A percentile compares a stretch with the other conserved stretches of the same genome.
phyloP scores from a whole-genome alignment of 805 yeast genomes.

The Teunomyces aglyptinius region DNA sequence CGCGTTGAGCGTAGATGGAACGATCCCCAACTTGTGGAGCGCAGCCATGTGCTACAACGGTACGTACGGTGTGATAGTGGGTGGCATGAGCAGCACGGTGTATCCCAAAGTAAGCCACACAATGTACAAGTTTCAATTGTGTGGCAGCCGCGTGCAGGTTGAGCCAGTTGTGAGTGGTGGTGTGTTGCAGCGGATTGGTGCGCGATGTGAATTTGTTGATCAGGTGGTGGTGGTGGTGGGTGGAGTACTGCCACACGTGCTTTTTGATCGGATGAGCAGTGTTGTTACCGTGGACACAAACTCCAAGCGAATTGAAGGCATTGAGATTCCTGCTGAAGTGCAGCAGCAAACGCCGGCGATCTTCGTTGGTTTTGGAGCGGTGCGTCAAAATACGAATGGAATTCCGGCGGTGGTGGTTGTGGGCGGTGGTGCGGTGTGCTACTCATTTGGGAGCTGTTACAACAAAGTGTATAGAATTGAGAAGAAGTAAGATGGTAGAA shows the following conservation, averaged over 20 bases:
- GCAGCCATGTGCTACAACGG: constrained; percentile 34
- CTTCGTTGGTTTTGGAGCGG: constrained; percentile 53
- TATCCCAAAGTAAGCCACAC: constrained; percentile 29
- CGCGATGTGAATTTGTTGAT: constrained; percentile 32
- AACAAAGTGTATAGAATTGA: constrained; percentile 19
- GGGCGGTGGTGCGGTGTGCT: constrained; percentile 82
- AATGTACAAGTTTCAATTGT: constrained; percentile 34
- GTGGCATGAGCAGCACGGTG: constrained; percentile 41
- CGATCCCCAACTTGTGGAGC: constrained; percentile 29
- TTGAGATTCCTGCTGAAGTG: constrained; percentile 26
- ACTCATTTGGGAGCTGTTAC: constrained; percentile 63
- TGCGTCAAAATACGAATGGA: constrained; percentile 8
- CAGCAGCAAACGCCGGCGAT: constrained; percentile 48
- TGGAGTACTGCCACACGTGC: constrained; percentile 47
- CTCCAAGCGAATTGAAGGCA: constrained; percentile 1
- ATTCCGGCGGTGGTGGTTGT: constrained; percentile 18
- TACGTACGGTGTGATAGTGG: constrained; percentile 43
- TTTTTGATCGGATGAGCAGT: constrained; percentile 25
- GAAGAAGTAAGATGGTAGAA: not conserved
- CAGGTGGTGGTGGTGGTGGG: constrained; percentile 50
- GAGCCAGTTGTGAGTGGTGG: constrained; percentile 16
- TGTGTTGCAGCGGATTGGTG: constrained; percentile 50
- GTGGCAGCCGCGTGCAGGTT: constrained; percentile 9
- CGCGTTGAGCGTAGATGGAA: constrained; percentile 16
- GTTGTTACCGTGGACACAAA: constrained; percentile 34